Evolutionary conservation across 2,329 filamentous ascomycete genomes (phyloP), one percentile per base, ranked within the genome.

Genomic region (Hypoxylon sp.): DNA sequence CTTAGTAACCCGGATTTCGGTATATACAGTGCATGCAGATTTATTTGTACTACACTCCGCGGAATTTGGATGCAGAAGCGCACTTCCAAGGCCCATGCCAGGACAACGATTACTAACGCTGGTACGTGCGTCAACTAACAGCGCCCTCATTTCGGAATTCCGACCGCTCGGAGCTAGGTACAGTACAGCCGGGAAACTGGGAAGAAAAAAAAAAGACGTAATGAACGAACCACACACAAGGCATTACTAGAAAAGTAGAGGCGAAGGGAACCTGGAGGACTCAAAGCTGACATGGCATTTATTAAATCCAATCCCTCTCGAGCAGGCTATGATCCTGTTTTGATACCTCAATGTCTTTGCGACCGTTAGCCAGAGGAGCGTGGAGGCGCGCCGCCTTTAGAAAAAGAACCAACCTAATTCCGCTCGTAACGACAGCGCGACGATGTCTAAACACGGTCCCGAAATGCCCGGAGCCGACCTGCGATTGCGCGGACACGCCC

Each of bases 401-500:
- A 59, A 33, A 46, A 61, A 33, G 24, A 55, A 22, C 24, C 24
- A 14, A 39, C 13, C 11, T 33, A 31, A 24, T 54, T 22, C n/a
- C 44, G 22, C 17, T 46, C n/a, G 22, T 19, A 10, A 55, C 31
- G 33, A 48, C 55, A 17, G 17, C 63, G 17, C 62, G 61, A 2
- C 67, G 72, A 35, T 35, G 42, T 55, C 59, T 79, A 8, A 77
- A 75, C 33, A 85, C 82, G 0, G 81, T 87, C 31, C 74, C 80
- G 61, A 81, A 82, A 58, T 97, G 94, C 76, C 94, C 94, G 1
- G 85, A 89, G 37, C 89, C 94, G 71, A 93, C 89, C 71, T 97
- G 94, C 80, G 79, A 85, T 11, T 97, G 94, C 80, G 87, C 90
- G n/a, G 81, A 87, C 1, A 91, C 85, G 60, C 90, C 92, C 0